Evolutionary conservation across 2,329 filamentous ascomycete genomes (phyloP).

Genomic region (Fusarium sp.): DNA sequence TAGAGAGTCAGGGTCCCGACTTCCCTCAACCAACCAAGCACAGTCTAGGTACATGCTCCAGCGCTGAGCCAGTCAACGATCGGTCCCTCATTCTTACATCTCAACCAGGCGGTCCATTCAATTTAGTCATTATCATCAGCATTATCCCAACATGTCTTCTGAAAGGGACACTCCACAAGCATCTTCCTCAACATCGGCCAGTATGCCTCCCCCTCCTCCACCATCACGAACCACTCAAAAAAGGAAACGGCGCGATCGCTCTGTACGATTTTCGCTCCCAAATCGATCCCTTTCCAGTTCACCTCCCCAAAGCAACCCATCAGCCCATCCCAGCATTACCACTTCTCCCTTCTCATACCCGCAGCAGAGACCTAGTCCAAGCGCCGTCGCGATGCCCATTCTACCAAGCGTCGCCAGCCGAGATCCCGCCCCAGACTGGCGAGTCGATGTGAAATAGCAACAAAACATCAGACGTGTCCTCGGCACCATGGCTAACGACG

Average conservation of each 20-base stretch:
- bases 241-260: too few relatives aligned
- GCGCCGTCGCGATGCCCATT: neutral
- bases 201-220: neutral
- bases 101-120: neutral
- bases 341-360: too few relatives aligned
- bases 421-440: too few relatives aligned
- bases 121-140: neutral
- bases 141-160: neutral
- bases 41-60: neutral
- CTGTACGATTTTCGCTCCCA: too few relatives aligned
- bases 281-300: too few relatives aligned
- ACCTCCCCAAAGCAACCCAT: too few relatives aligned
- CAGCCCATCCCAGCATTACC: too few relatives aligned
- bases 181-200: neutral
- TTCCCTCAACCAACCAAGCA: neutral
- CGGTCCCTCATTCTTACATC: neutral
- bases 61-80: neutral
- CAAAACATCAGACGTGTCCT: neutral
- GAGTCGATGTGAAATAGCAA: neutral
- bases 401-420: neutral
- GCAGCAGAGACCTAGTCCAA: too few relatives aligned
- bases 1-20: neutral
- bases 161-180: neutral
- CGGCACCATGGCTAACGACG: neutral
- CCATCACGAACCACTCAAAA: too few relatives aligned